Conservation (phyloP, 257 asterid species). For the Nicotiana benthamiana region DNA sequence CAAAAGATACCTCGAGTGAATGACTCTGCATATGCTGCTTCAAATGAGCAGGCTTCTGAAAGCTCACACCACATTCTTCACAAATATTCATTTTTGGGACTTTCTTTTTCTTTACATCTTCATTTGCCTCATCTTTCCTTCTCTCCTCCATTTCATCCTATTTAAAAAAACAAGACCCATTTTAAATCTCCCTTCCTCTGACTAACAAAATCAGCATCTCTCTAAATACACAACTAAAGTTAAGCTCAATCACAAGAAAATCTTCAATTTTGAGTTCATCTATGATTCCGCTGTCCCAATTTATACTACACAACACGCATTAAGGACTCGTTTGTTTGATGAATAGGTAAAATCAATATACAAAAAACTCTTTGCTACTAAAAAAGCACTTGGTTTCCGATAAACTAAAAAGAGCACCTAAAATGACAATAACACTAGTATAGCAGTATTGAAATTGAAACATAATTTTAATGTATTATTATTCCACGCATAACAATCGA, state of each 20-base stretch:
- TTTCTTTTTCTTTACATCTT: constrained; percentile 16
- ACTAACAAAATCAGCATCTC: background rate
- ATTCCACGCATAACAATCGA: background rate
- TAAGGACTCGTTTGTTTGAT: background rate
- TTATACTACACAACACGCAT: background rate
- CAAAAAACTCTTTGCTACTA: background rate
- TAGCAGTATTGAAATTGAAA: background rate
- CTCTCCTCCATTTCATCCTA: constrained; percentile 6
- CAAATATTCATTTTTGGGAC: constrained; percentile 38
- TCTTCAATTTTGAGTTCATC: background rate
- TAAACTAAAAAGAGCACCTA: background rate
- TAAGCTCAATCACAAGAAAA: background rate
- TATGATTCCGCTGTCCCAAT: background rate
- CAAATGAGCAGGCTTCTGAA: constrained; percentile 75
- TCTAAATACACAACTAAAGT: background rate
- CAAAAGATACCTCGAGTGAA: constrained; percentile 50
- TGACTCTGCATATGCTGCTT: constrained; percentile 92
- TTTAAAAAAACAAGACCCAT: background rate
- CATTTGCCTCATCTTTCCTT: constrained; percentile 33
- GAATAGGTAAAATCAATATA: background rate
- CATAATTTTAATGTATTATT: background rate
- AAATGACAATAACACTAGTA: background rate
- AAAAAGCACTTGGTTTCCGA: background rate
- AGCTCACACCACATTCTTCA: constrained; percentile 61
- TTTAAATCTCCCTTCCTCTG: background rate